Evolutionary conservation across 768 basidiomycete species (phyloP).

Genomic region (Russula lepida): DNA sequence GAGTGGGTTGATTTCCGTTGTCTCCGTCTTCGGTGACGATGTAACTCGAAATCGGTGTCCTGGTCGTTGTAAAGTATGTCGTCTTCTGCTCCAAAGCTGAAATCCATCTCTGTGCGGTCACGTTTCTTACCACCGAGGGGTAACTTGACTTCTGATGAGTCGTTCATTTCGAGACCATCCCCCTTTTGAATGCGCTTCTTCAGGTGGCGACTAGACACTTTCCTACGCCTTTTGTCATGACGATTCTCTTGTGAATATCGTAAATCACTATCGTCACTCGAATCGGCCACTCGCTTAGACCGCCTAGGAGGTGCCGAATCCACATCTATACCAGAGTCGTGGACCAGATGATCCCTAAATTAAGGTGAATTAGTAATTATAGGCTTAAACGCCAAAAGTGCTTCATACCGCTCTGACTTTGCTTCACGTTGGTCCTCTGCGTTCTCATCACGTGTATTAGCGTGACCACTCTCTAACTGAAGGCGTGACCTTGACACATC

Average conservation of each 20-base stretch:
- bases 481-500: neutral
- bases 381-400: neutral
- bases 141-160: slow-evolving; percentile 26
- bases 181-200: slow-evolving; percentile 4
- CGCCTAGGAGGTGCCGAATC: slow-evolving; percentile 3
- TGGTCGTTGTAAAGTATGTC: slow-evolving; percentile 34
- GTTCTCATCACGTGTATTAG: neutral
- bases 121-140: slow-evolving; percentile 58
- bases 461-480: neutral
- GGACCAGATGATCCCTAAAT: slow-evolving; percentile 1
- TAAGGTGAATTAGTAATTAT: neutral
- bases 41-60: slow-evolving; percentile 32
- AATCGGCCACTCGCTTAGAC: slow-evolving; percentile 20
- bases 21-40: slow-evolving; percentile 43
- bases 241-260: slow-evolving; percentile 14
- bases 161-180: slow-evolving; percentile 37
- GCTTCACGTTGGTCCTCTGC: neutral
- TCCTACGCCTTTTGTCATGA: slow-evolving; percentile 21
- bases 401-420: neutral
- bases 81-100: slow-evolving; percentile 59
- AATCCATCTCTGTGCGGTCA: slow-evolving; percentile 64
- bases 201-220: slow-evolving; percentile 15
- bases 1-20: slow-evolving; percentile 44
- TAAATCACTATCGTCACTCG: slow-evolving; percentile 18
- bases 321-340: slow-evolving; percentile 2